Percentiles rank a stretch among this genome's conserved stretches.
phyloP scores from a whole-genome alignment of 352 stramenopile genomes.

The Peronospora belbahrii region DNA sequence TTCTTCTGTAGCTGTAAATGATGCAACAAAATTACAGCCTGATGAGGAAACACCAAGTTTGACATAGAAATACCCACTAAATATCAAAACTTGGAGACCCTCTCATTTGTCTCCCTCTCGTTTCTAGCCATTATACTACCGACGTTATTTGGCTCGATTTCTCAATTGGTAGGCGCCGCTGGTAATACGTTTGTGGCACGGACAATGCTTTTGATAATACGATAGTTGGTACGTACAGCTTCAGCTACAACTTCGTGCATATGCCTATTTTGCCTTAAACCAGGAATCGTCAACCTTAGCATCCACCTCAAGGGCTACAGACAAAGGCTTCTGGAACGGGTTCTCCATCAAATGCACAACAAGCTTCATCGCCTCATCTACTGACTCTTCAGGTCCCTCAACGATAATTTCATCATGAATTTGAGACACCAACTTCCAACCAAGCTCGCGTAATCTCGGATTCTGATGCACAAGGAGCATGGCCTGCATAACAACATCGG shows the following conservation, averaged over 20 bases:
- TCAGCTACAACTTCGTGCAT: conserved; percentile 35
- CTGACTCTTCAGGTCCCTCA: conserved; percentile 95
- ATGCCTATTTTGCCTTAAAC: conserved; percentile 97
- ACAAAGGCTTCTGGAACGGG: conserved; percentile 89
- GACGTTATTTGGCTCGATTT: too few relatives aligned
- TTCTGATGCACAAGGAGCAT: conserved; percentile 97
- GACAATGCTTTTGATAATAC: not conserved
- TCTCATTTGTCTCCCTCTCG: too few relatives aligned
- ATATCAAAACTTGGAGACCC: too few relatives aligned
- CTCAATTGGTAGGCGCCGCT: too few relatives aligned
- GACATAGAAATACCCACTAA: too few relatives aligned
- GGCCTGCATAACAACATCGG: conserved; percentile 98
- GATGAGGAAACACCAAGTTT: too few relatives aligned
- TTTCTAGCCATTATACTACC: too few relatives aligned
- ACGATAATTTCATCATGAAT: conserved; percentile 99
- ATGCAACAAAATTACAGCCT: too few relatives aligned
- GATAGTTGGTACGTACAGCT: conserved; percentile 15
- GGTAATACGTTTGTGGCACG: conserved; percentile 21
- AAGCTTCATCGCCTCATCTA: conserved; percentile 85
- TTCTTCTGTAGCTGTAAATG: too few relatives aligned
- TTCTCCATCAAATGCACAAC: conserved; percentile 95
- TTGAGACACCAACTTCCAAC: conserved; percentile 98
- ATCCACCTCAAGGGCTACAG: conserved; percentile 88
- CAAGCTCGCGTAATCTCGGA: conserved; percentile 86
- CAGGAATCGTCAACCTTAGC: conserved; percentile 95